These are phyloP conservation scores for Thraustochytrium sp. DNA, from an alignment of 352 stramenopile genomes.

Conservation along the genomic window DNA sequence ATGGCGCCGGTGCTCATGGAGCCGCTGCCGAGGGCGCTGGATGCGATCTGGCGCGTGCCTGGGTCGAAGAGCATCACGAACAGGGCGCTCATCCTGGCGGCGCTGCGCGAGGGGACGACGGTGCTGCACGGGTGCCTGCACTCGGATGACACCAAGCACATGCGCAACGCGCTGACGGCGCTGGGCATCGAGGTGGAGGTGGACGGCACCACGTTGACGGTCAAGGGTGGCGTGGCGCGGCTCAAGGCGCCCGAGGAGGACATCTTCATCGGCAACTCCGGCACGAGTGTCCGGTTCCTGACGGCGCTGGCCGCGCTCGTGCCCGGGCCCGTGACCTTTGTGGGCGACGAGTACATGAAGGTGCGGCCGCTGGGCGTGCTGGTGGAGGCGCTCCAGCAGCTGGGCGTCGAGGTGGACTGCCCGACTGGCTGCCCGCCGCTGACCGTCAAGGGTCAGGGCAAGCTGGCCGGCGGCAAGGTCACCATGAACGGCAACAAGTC, in stretches of 20 bases:
- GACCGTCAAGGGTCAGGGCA: slow-evolving; percentile 62
- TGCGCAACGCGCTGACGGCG: slow-evolving; percentile 89
- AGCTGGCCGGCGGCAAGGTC: slow-evolving; percentile 60
- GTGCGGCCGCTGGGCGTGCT: slow-evolving; percentile 70
- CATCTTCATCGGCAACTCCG: slow-evolving; percentile 66
- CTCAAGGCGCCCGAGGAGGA: slow-evolving; percentile 28
- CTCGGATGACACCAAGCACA: slow-evolving; percentile 94
- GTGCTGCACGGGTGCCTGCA: slow-evolving; percentile 78
- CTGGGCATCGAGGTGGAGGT: slow-evolving; percentile 69
- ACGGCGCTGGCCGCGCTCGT: slow-evolving; percentile 55
- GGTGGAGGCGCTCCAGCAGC: slow-evolving; percentile 64
- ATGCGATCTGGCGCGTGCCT: slow-evolving; percentile 63
- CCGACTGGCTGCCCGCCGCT: slow-evolving; percentile 56
- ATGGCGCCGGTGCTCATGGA: slow-evolving; percentile 8
- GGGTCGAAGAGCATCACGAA: slow-evolving; percentile 98
- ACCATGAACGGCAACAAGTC: slow-evolving; percentile 68
- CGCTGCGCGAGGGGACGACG: slow-evolving; percentile 68
- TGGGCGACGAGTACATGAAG: slow-evolving; percentile 73
- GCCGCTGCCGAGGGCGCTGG: not conserved
- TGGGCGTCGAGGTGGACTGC: slow-evolving; percentile 67
- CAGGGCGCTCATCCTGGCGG: slow-evolving; percentile 88
- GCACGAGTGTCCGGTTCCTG: slow-evolving; percentile 72
- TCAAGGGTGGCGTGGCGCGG: slow-evolving; percentile 9
- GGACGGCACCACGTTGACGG: not conserved
- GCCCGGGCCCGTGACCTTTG: slow-evolving; percentile 56